Conservation (phyloP, 495 filamentous ascomycete genomes). For the Penicillium manginii region DNA sequence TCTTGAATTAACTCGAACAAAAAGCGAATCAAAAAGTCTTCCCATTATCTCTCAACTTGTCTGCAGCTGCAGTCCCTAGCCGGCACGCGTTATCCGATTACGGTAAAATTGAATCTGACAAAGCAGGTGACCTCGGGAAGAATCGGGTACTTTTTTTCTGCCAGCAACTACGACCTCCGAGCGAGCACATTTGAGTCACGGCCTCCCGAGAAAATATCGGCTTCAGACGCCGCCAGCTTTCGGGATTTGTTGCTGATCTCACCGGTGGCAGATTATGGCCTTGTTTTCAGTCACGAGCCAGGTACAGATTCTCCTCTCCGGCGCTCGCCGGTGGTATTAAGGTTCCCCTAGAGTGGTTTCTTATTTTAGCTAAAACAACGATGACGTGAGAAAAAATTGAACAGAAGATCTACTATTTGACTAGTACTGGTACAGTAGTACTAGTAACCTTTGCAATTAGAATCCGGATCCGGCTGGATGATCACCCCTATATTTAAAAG, state of each 20-base stretch:
- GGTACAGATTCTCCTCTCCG: constrained; percentile 1
- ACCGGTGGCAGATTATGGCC: constrained; percentile 15
- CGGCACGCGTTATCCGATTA: constrained; percentile 6
- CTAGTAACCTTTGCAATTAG: too few relatives aligned
- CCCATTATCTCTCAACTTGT: constrained; percentile 30
- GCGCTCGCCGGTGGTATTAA: constrained; percentile 10
- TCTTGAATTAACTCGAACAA: constrained; percentile 17
- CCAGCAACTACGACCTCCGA: neutral
- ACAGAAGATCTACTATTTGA: too few relatives aligned
- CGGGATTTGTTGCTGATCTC: constrained; percentile 10
- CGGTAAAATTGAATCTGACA: constrained; percentile 1
- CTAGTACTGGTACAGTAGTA: too few relatives aligned
- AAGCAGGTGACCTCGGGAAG: constrained; percentile 39
- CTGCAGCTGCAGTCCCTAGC: neutral
- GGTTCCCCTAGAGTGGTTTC: neutral
- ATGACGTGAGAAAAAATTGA: too few relatives aligned
- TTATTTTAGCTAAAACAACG: too few relatives aligned
- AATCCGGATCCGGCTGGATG: too few relatives aligned
- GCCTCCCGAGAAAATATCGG: constrained; percentile 35
- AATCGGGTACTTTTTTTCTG: constrained; percentile 23
- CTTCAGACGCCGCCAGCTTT: constrained; percentile 9
- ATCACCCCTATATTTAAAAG: too few relatives aligned
- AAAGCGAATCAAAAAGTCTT: constrained; percentile 23
- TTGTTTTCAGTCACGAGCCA: neutral
- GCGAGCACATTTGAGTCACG: constrained; percentile 15